Percentiles rank a stretch among this genome's conserved stretches.
Conservation (phyloP, 768 basidiomycete genomes). For the Suillus bovinus region DNA sequence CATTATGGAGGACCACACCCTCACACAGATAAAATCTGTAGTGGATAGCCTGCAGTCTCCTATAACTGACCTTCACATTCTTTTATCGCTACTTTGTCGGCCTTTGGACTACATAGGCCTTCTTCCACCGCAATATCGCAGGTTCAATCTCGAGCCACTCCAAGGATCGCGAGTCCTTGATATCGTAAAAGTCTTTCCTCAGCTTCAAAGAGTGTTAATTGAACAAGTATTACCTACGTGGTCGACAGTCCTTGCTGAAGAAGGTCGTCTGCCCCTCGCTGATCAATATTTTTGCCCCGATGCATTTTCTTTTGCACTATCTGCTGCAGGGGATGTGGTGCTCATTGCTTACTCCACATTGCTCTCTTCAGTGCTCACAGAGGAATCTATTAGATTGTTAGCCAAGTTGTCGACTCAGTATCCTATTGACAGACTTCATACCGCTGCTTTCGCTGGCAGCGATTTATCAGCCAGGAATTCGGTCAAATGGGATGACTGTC, state of each 20-base stretch:
- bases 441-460: slow-evolving; percentile 43
- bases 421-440: slow-evolving; percentile 67
- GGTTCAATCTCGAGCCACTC: slow-evolving; percentile 42
- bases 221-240: slow-evolving; percentile 70
- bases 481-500: slow-evolving; percentile 73
- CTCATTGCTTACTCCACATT: slow-evolving; percentile 66
- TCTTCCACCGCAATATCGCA: slow-evolving; percentile 57
- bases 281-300: slow-evolving; percentile 79
- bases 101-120: slow-evolving; percentile 60
- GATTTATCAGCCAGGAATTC: slow-evolving; percentile 27
- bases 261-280: slow-evolving; percentile 44
- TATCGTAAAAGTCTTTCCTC: slow-evolving; percentile 40
- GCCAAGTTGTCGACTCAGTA: slow-evolving; percentile 58
- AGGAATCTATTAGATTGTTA: slow-evolving; percentile 54
- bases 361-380: slow-evolving; percentile 47
- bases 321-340: slow-evolving; percentile 53
- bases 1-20: slow-evolving; percentile 8
- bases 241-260: slow-evolving; percentile 54
- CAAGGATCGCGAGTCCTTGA: slow-evolving; percentile 19
- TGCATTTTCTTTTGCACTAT: slow-evolving; percentile 49
- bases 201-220: slow-evolving; percentile 66
- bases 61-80: slow-evolving; percentile 47
- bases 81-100: slow-evolving; percentile 55
- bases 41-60: slow-evolving; percentile 46
- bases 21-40: slow-evolving; percentile 36